Base-by-base conservation (phyloP, 108 stramenopile species). In the Mediolabrus comicus region DNA sequence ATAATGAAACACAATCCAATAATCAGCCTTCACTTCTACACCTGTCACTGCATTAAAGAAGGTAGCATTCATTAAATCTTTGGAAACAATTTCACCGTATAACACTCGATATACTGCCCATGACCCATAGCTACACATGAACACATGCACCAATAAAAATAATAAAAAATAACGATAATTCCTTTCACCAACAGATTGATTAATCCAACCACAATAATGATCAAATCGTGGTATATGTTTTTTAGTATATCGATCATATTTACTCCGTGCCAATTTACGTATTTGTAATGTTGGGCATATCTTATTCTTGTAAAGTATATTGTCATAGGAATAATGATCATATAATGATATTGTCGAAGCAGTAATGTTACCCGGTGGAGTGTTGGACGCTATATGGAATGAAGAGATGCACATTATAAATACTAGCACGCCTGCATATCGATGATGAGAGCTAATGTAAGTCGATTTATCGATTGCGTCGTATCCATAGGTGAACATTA, bases 171-270 rank as follows among this genome's bases (percentile, higher is more conserved):
- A 91, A 26, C 96, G 84, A 67, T 97, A 95, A 58, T 97, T 97
- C 52, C 91, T 87, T 78, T 92, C 92, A 7, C 96, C 96, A 63
- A 94, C 82, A 17, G 91, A 81, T 53, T 93, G 87, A 75, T 85
- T 73, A 0, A 94, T 39, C 96, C 96, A 97, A 14, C 91, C 90
- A 72, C 96, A 97, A 59, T 81, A 94, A 71, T 97, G 96, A 73
- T 97, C 96, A 56, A 92, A 97, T 52, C 92, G 81, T 14, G 77
- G 77, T 22, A 91, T 78, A 67, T 91, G 86, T 35, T 73, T 57
- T 34, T 82, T 81, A 39, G 87, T 83, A 55, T 77, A 75, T 56
- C 92, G 78, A 77, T 94, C 92, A 71, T 82, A 96, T 66, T 94
- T 96, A 65, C 84, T 83, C 14, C 95, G 65, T 8, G 95, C 88